Evolutionary conservation across 441 rosid genomes (phyloP), one percentile per base, ranked within the genome.

Genomic region (Pelargonium cotyledonis): DNA sequence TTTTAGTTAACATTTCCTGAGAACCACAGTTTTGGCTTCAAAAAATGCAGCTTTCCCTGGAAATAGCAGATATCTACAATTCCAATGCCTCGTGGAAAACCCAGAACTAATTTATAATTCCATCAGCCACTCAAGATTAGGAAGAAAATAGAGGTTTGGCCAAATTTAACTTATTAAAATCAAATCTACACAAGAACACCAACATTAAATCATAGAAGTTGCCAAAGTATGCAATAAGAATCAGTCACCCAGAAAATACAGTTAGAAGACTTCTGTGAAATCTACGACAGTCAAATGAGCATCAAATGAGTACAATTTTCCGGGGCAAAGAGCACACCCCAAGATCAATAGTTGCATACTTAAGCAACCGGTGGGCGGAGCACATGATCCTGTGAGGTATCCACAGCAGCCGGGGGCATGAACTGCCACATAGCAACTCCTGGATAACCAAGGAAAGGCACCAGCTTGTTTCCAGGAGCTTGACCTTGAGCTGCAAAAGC

Each of bases 391-490:
- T 95, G 97, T 21, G 99, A 95, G 70, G 99, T 95, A 79, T 95
- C 99, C 49, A 90, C 91, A 9, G 95, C 80, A 71, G 99, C 95
- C 70, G 99, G 97, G 66, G 98, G 99, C 98, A 95, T 88, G 82
- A 95, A 95, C 78, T 95, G 99, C 99, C 99, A 95, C 98, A 95
- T 95, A 14, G 99, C 97, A 57, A 90, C 91, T 76, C 98, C 93
- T 1, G 98, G 99, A 77, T 95, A 95, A 71, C 97, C 76, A 61
- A 91, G 86, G 86, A 90, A 74, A 18, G 99, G 98, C 71, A 95
- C 91, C 85, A 95, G 75, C 83, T 95, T 95, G 87, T 84, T 90
- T 70, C 97, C 96, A 2, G 88, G 86, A 61, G 92, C 87, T 80
- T 89, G 97, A 68, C 88, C 95, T 73, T 86, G 97, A 10, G 95